phyloP scores from a whole-genome alignment of 352 stramenopile genomes.

The Phytophthora boehmeriae region DNA sequence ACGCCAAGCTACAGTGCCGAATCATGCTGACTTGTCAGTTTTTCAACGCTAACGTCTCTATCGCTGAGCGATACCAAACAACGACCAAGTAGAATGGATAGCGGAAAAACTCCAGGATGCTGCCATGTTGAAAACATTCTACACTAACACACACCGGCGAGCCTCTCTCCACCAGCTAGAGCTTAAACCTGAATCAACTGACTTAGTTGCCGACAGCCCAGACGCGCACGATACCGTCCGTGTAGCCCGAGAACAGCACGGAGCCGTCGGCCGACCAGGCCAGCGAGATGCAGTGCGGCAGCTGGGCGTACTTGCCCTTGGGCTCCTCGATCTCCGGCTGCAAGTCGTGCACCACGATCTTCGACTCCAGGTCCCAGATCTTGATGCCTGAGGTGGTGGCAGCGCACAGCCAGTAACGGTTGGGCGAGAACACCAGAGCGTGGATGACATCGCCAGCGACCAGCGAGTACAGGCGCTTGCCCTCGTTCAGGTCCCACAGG shows the following conservation, averaged over 20 bases:
- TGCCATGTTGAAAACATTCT: constrained; percentile 34
- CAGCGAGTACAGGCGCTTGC: constrained; percentile 99
- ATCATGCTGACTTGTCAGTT: no score
- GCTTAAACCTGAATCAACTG: neutral
- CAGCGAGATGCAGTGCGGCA: constrained; percentile 97
- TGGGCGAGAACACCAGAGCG: constrained; percentile 99
- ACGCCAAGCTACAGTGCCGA: no score
- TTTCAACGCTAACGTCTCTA: no score
- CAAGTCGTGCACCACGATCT: constrained; percentile 98
- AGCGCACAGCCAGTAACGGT: constrained; percentile 99
- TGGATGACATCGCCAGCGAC: constrained; percentile 98
- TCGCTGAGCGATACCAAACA: neutral
- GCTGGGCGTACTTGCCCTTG: constrained; percentile 94
- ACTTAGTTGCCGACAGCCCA: constrained; percentile 91
- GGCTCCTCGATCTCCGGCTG: constrained; percentile 91
- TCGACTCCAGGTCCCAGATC: constrained; percentile 99
- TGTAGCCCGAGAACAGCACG: constrained; percentile 99
- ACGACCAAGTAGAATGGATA: constrained; percentile 1
- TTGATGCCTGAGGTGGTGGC: constrained; percentile 99
- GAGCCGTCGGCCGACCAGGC: constrained; percentile 98
- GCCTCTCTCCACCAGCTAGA: constrained; percentile 17
- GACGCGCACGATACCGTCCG: constrained; percentile 98
- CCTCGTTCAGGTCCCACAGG: constrained; percentile 99
- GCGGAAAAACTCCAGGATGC: constrained; percentile 33
- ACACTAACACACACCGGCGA: constrained; percentile 22